phyloP scores from a whole-genome alignment of 805 yeast species.

The Brettanomyces sp. region DNA sequence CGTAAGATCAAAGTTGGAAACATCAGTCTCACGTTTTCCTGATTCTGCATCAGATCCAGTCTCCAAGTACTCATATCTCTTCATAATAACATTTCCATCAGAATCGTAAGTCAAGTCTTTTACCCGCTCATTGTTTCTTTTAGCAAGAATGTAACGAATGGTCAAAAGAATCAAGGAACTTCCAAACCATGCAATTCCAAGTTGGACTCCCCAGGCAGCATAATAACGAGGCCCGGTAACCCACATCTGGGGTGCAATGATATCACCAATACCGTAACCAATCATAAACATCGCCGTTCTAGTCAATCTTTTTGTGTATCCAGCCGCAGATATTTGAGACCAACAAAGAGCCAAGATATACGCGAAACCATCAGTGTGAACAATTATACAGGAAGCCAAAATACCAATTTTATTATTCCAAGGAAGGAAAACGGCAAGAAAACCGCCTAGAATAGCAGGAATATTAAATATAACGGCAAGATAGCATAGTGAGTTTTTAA shows the following conservation, averaged over 20 bases:
- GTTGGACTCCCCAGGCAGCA: conserved; percentile 44
- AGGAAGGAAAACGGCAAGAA: conserved; percentile 33
- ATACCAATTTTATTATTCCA: conserved; percentile 32
- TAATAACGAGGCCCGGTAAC: conserved; percentile 33
- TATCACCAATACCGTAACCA: conserved; percentile 37
- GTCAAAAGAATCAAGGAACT: conserved; percentile 34
- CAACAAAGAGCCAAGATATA: conserved; percentile 21
- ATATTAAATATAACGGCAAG: conserved; percentile 28
- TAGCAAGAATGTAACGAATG: conserved; percentile 32
- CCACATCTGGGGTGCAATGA: conserved; percentile 48
- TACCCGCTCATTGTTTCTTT: conserved; percentile 23
- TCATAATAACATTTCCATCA: conserved; percentile 11
- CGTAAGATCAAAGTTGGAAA: conserved; percentile 40
- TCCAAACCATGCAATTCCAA: conserved; percentile 33
- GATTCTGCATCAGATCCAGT: conserved; percentile 21
- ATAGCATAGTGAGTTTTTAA: conserved; percentile 18
- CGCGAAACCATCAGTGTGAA: conserved; percentile 6
- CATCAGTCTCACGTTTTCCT: conserved; percentile 22
- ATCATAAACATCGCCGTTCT: conserved; percentile 37
- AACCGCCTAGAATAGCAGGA: conserved; percentile 35
- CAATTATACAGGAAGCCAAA: conserved; percentile 23
- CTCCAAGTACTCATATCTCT: conserved; percentile 9
- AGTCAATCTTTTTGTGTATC: conserved; percentile 39
- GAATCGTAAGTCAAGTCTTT: conserved; percentile 7
- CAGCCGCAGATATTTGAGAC: conserved; percentile 30